These are phyloP conservation scores for Boletellus ananiceps DNA, from an alignment of 768 basidiomycete species.

Conservation along the genomic window DNA sequence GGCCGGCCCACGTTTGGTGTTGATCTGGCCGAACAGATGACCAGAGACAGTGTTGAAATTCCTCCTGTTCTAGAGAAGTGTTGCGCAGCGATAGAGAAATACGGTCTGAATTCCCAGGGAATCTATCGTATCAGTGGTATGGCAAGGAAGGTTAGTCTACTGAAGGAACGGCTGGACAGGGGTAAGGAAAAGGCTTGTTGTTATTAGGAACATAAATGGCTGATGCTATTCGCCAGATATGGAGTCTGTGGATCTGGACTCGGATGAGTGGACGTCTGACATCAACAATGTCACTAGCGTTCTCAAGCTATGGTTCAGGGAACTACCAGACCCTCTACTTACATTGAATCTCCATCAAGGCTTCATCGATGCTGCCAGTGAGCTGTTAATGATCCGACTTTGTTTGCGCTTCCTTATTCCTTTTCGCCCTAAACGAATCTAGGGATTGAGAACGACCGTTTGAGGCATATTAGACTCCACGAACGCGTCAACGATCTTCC, in stretches of 20 bases:
- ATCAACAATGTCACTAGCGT: constrained; percentile 96
- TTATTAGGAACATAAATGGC: constrained; percentile 1
- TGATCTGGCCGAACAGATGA: constrained; percentile 89
- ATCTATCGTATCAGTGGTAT: constrained; percentile 94
- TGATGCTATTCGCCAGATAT: constrained; percentile 53
- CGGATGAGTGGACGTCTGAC: constrained; percentile 87
- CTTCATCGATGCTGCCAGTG: constrained; percentile 94
- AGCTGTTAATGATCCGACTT: constrained; percentile 29
- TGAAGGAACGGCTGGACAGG: constrained; percentile 82
- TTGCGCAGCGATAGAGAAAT: constrained; percentile 85
- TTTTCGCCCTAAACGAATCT: constrained; percentile 1
- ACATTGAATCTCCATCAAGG: constrained; percentile 81
- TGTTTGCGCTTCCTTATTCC: not conserved
- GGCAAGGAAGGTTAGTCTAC: constrained; percentile 75
- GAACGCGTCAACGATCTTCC: constrained; percentile 97
- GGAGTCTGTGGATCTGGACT: constrained; percentile 80
- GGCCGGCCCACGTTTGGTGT: constrained; percentile 88
- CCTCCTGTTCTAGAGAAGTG: constrained; percentile 87
- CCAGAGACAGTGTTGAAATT: constrained; percentile 85
- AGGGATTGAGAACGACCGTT: constrained; percentile 92
- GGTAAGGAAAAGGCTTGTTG: constrained; percentile 41
- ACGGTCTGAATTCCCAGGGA: constrained; percentile 79
- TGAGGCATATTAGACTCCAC: constrained; percentile 93
- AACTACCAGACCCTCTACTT: constrained; percentile 90
- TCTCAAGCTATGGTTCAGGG: constrained; percentile 93